Evolutionary conservation across 2,329 filamentous ascomycete genomes (phyloP).

Genomic region (Mycosphaerella sp.): DNA sequence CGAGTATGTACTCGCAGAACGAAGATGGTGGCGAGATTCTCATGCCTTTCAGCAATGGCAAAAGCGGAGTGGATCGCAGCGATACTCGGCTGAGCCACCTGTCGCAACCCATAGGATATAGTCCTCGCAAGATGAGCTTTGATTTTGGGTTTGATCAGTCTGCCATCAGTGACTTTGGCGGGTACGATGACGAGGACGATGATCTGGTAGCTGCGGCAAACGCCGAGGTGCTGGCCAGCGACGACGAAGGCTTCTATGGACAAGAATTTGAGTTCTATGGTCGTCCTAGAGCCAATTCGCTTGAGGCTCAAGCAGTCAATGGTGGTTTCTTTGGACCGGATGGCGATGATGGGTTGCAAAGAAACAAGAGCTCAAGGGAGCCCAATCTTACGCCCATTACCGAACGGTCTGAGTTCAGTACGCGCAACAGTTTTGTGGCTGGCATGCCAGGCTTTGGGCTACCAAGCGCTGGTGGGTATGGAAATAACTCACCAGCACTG

Average conservation of each 20-base stretch:
- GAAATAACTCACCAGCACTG: conserved; percentile 71
- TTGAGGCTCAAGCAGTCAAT: conserved; percentile 56
- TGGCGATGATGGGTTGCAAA: conserved; percentile 54
- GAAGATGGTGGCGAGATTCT: conserved; percentile 15
- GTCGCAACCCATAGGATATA: conserved; percentile 20
- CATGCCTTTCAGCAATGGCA: conserved; percentile 9
- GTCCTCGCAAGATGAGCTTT: conserved; percentile 31
- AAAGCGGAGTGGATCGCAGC: conserved; percentile 11
- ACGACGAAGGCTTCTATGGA: conserved; percentile 90
- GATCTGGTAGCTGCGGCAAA: conserved; percentile 93
- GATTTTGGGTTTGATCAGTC: conserved; percentile 38
- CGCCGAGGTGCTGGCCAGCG: conserved; percentile 83
- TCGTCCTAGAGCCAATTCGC: conserved; percentile 38
- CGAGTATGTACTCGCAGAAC: conserved; percentile 22
- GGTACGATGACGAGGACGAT: conserved; percentile 68
- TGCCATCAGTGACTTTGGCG: conserved; percentile 39
- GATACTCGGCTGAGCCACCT: conserved; percentile 14
- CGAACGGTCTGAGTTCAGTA: conserved; percentile 91
- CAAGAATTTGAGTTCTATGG: conserved; percentile 97
- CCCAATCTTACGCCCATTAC: conserved; percentile 95
- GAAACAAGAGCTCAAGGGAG: conserved; percentile 73
- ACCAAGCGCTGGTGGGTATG: conserved; percentile 52
- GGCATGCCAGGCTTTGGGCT: conserved; percentile 51
- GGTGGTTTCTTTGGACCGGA: conserved; percentile 86
- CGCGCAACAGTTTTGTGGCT: conserved; percentile 76